These are phyloP conservation scores for Lipomyces spencermartinsiae DNA, from an alignment of 805 yeast species.

Conservation along the genomic window DNA sequence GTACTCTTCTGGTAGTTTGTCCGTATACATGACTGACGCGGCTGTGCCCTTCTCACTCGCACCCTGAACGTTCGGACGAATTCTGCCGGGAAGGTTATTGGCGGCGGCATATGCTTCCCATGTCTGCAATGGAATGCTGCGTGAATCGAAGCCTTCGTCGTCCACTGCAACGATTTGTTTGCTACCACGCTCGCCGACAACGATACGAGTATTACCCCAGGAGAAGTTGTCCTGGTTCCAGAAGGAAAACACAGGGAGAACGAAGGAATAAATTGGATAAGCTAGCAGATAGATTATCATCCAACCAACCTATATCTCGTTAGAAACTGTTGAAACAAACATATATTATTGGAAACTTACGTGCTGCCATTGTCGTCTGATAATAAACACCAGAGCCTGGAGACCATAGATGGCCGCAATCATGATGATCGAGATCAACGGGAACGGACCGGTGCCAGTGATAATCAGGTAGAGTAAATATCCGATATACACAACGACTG, in stretches of 20 bases:
- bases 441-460: slow-evolving; percentile 58
- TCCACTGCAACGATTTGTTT: slow-evolving; percentile 50
- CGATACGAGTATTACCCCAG: slow-evolving; percentile 70
- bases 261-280: slow-evolving; percentile 66
- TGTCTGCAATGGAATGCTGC: slow-evolving; percentile 47
- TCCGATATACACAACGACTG: slow-evolving; percentile 60
- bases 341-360: slow-evolving; percentile 14
- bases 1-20: slow-evolving; percentile 44
- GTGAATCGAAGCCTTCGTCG: slow-evolving; percentile 48
- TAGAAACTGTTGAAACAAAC: slow-evolving; percentile 36
- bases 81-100: slow-evolving; percentile 47
- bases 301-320: slow-evolving; percentile 55
- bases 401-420: slow-evolving; percentile 64
- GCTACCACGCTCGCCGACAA: slow-evolving; percentile 60
- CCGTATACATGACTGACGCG: slow-evolving; percentile 13
- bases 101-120: slow-evolving; percentile 50
- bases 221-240: slow-evolving; percentile 71
- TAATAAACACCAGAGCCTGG: slow-evolving; percentile 63
- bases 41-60: slow-evolving; percentile 26
- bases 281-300: slow-evolving; percentile 64
- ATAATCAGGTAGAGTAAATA: slow-evolving; percentile 60
- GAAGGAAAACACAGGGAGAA: slow-evolving; percentile 63
- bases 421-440: slow-evolving; percentile 59
- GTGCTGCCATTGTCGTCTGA: slow-evolving; percentile 53
- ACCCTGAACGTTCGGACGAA: slow-evolving; percentile 27